These are phyloP conservation scores for Populus trichocarpa DNA, from an alignment of 441 rosid genomes.

Conservation along the genomic window DNA sequence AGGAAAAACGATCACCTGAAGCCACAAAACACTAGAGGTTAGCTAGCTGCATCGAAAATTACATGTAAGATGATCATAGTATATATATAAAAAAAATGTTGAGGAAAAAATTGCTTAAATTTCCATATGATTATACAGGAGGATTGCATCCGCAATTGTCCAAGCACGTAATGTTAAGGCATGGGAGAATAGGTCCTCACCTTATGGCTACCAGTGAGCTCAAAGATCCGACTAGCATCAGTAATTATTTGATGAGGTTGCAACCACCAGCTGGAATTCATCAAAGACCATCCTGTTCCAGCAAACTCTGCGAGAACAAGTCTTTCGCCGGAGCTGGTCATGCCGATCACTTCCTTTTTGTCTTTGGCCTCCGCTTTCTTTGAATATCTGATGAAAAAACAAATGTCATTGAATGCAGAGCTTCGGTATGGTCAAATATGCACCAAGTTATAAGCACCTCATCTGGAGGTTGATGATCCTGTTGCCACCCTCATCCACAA, in stretches of 20 bases:
- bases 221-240: neutral
- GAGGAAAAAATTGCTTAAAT: neutral
- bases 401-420: neutral
- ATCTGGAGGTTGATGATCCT: neutral
- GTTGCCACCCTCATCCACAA: neutral
- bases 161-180: neutral
- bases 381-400: slow-evolving; percentile 12
- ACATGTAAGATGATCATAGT: neutral
- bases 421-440: neutral
- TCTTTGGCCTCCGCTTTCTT: neutral
- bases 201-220: slow-evolving; percentile 9
- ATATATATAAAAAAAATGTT: no score
- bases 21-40: neutral
- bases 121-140: neutral
- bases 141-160: neutral
- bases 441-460: neutral
- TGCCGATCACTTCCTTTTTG: slow-evolving; percentile 2
- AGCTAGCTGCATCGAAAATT: neutral
- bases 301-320: slow-evolving; percentile 11
- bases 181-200: slow-evolving; percentile 1
- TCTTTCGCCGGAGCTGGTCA: slow-evolving; percentile 18
- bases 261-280: slow-evolving; percentile 24
- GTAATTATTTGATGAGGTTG: slow-evolving; percentile 11
- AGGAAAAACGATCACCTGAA: neutral
- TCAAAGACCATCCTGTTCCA: slow-evolving; percentile 27